These are phyloP conservation scores for Pestalotiopsis sp. DNA, from an alignment of 2,329 filamentous ascomycete species.

Conservation along the genomic window DNA sequence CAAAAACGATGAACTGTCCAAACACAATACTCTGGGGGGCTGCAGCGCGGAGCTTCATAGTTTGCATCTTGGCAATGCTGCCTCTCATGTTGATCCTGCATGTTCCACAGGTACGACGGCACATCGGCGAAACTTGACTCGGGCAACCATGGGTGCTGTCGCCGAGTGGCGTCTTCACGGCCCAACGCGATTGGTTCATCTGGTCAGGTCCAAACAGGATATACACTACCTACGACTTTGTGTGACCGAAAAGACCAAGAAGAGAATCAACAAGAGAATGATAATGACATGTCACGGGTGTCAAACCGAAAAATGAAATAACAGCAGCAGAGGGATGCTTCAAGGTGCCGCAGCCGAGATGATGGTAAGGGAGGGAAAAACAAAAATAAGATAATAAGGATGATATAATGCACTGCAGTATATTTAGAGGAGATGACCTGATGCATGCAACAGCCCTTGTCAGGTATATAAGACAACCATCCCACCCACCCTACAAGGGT, in stretches of 20 bases:
- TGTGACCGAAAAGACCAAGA: not conserved
- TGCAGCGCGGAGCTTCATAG: not conserved
- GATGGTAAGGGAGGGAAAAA: not conserved
- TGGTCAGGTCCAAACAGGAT: not conserved
- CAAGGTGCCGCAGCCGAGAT: not conserved
- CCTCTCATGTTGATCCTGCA: not conserved
- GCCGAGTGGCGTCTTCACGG: not conserved
- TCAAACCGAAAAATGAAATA: not conserved
- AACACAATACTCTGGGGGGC: not conserved
- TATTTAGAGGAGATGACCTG: constrained; percentile 1
- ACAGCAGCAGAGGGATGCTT: not conserved
- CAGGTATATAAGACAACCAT: constrained; percentile 6
- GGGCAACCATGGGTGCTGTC: not conserved
- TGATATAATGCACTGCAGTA: not conserved
- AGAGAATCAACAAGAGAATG: not conserved
- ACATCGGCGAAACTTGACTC: constrained; percentile 2
- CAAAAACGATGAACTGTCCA: not conserved
- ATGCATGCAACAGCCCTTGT: constrained; percentile 5
- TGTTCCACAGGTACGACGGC: not conserved
- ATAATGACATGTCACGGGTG: not conserved
- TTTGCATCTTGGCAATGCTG: not conserved
- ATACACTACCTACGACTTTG: not conserved
- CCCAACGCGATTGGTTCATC: not conserved
- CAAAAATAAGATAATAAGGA: not conserved
- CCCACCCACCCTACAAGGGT: not conserved